A percentile compares a stretch with the other conserved stretches of the same genome.
Evolutionary conservation across 495 filamentous ascomycete genomes (phyloP).

Genomic region (Penicillium goetzii): DNA sequence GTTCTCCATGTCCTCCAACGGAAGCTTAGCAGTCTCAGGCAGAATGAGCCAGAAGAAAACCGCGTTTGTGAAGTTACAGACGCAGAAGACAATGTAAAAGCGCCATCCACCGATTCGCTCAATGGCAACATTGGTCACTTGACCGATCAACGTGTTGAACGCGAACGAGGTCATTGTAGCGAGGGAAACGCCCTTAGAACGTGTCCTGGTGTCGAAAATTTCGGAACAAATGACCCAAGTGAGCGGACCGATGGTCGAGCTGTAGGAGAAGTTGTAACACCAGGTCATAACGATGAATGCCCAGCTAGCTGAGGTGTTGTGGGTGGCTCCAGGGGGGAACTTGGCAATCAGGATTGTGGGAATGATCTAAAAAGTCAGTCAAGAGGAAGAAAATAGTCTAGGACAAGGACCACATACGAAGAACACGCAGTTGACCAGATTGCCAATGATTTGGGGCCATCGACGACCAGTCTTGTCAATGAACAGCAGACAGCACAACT

Average conservation of each 20-base stretch:
- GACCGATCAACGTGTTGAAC: constrained; percentile 68
- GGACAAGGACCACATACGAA: not conserved
- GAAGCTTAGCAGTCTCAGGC: constrained; percentile 60
- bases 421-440: not conserved
- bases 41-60: constrained; percentile 63
- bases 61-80: constrained; percentile 44
- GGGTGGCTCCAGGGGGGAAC: not conserved
- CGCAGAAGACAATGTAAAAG: constrained; percentile 57
- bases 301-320: not conserved
- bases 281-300: not conserved
- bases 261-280: not conserved
- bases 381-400: not conserved
- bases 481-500: not conserved
- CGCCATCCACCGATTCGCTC: constrained; percentile 42
- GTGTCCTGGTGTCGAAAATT: constrained; percentile 64
- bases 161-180: constrained; percentile 63
- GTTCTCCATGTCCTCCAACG: constrained; percentile 64
- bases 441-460: not conserved
- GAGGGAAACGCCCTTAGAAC: constrained; percentile 61
- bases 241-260: not conserved
- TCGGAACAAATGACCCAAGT: constrained; percentile 53
- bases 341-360: not conserved
- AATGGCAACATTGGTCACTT: constrained; percentile 58
- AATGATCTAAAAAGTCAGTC: not conserved
- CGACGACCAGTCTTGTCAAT: not conserved